Conservation (phyloP, 2,329 filamentous ascomycete genomes). For the Ophiostoma fasciatum region DNA sequence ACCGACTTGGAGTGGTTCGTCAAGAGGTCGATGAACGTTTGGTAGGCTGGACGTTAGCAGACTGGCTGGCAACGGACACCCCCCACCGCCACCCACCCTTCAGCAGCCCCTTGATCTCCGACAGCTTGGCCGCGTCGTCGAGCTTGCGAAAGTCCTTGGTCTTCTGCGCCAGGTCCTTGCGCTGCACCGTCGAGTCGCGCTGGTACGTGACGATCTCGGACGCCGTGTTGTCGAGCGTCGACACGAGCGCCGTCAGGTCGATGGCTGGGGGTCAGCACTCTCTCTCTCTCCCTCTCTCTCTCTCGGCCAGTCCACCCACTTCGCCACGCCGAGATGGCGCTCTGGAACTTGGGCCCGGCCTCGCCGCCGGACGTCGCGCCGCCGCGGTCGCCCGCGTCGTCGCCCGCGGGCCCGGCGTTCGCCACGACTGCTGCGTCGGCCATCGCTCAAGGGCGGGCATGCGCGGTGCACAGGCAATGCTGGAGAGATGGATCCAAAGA, state of each 20-base stretch:
- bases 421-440: slow-evolving; percentile 9
- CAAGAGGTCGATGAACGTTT: slow-evolving; percentile 90
- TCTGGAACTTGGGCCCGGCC: slow-evolving; percentile 85
- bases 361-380: slow-evolving; percentile 20
- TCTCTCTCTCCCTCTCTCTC: too few species aligned
- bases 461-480: too few species aligned
- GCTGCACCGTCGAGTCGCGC: slow-evolving; percentile 84
- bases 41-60: too few species aligned
- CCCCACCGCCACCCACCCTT: slow-evolving; percentile 47
- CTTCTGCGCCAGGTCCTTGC: slow-evolving; percentile 96
- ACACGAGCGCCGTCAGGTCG: slow-evolving; percentile 70
- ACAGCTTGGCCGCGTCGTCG: slow-evolving; percentile 73
- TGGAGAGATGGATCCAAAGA: too few species aligned
- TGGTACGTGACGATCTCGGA: slow-evolving; percentile 90
- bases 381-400: not conserved
- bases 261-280: slow-evolving; percentile 47
- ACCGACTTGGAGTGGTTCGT: slow-evolving; percentile 93
- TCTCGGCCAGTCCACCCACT: slow-evolving; percentile 37
- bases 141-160: slow-evolving; percentile 96
- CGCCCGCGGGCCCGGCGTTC: slow-evolving; percentile 4
- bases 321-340: slow-evolving; percentile 90
- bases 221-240: slow-evolving; percentile 80
- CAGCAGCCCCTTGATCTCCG: slow-evolving; percentile 75
- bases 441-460: slow-evolving; percentile 5
- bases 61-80: too few species aligned